These are phyloP conservation scores for Exophiala aquamarina DNA, from an alignment of 2,329 filamentous ascomycete genomes.

Conservation along the genomic window DNA sequence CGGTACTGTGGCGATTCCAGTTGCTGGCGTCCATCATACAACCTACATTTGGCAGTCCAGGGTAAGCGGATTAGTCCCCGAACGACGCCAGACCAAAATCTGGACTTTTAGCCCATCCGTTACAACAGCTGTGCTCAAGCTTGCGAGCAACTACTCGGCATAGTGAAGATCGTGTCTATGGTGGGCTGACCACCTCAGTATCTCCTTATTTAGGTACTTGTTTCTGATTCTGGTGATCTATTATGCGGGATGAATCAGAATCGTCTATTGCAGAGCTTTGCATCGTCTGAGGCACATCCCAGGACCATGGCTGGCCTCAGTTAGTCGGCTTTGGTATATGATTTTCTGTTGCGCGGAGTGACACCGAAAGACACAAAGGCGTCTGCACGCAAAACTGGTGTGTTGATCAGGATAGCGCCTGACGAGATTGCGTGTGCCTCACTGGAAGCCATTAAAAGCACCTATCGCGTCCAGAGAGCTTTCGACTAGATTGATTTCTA, in stretches of 20 bases:
- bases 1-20: too few relatives aligned
- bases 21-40: too few relatives aligned
- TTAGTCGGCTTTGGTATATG: conserved; percentile 31
- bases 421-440: conserved; percentile 32
- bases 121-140: too few relatives aligned
- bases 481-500: conserved; percentile 33
- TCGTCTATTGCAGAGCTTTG: conserved; percentile 29
- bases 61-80: too few relatives aligned
- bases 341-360: conserved; percentile 22
- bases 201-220: too few relatives aligned
- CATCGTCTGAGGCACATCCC: conserved; percentile 32
- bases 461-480: conserved; percentile 26
- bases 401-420: conserved; percentile 41
- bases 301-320: conserved; percentile 32
- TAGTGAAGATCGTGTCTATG: too few relatives aligned
- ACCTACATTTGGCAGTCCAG: too few relatives aligned
- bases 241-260: conserved; percentile 29
- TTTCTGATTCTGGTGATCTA: conserved; percentile 18
- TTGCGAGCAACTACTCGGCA: too few relatives aligned
- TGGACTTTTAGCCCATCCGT: too few relatives aligned
- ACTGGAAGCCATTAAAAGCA: conserved; percentile 28
- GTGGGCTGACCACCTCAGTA: too few relatives aligned
- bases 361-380: conserved; percentile 29
- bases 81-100: too few relatives aligned
- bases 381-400: conserved; percentile 19